Evolutionary conservation across 1,284 basidiomycete species (phyloP), one percentile per base, ranked within the genome.

Genomic region (Malassezia cuniculi): DNA sequence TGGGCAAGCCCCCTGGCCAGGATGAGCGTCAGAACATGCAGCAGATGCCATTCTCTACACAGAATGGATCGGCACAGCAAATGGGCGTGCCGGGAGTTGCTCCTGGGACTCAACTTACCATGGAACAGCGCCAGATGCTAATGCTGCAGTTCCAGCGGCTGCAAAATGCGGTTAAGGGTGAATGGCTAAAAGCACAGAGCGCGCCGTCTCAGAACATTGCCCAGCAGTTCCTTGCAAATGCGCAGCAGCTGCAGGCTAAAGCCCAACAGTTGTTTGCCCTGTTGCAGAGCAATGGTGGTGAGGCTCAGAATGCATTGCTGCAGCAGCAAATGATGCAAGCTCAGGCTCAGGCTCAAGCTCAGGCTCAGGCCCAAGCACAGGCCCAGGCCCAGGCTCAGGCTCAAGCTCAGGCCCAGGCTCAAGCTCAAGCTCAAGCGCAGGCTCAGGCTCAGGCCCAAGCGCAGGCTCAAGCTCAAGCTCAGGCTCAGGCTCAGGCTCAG

Each of bases 181-280:
- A 60, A 26, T 55, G 56, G 54, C 51, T 58, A 44, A 57, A 60
- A 36, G 58, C 58, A 4, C 58, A 60, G 36, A 52, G 47, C 20
- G 54, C 56, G 3, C 54, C 56, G 21, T 51, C 50, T 19, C 55
- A 50, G 26, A 48, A 54, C 17, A 47, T 52, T 16, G 54, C 58
- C 16, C 52, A 55, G 37, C 54, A 56, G 21, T 54, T 54, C n/a
- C 52, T 56, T 34, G 50, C 48, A 17, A 60, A 50, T 25, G 56
- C 54, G 1, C 58, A 56, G 35, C 54, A 51, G 20, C 48, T 58
- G 25, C 58, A 60, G 34, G 48, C 47, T 15, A 54, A 57, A 33
- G 50, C 54, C 7, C 54, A 54, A 33, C 53, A 52, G 12, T 39
- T 59, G 7, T 51, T 54, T 33, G 50, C 52, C n/a, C 29, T 55